Evolutionary conservation across 257 asterid species (phyloP), one percentile per base, ranked within the genome.

Genomic region (Osmanthus fragrans): DNA sequence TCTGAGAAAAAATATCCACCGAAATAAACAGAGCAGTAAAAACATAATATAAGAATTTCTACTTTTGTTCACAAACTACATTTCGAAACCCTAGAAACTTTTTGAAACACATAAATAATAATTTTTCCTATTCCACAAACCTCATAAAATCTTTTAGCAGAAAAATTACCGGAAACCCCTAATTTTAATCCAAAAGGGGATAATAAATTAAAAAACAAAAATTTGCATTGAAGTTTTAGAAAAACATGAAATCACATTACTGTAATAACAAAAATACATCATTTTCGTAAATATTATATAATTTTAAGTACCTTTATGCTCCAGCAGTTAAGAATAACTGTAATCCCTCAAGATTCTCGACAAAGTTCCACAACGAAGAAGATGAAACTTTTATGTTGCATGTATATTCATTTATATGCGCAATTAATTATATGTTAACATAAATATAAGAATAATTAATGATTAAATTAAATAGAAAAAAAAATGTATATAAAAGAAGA

Each of bases 321-420:
- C 81, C 79, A 39, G 88, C 73, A 37, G 76, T 11, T 51, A 80
- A 32, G 42, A 75, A 21, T 56, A 33, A 67, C 73, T 23, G 49
- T 32, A 11, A 71, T 64, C 5, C 39, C 3, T 42, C 36, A 1
- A 29, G 12, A 23, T 21, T 37, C 37, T 64, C 42, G 30, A 74
- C 29, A 9, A 60, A 77, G 25, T 47, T 25, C 66, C 12, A 45
- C 63, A 3, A 10, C 15, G 18, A 60, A 60, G 33, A 60, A n/a
- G 67, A 21, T 23, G 67, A 58, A 37, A 58, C 13, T 21, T 8
- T 25, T 7, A 37, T 37, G 40, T 8, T 37, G 10, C 11, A 11
- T 37, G 40, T 37, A 1, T 37, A 37, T 34, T 34, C 37, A 34
- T 34, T 34, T 37, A 37, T 37, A 7, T 7, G 42, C 10, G 42